A percentile compares a stretch with the other conserved stretches of the same genome.
Conservation (phyloP, 2,329 filamentous ascomycete genomes). For the Claviceps africana region DNA sequence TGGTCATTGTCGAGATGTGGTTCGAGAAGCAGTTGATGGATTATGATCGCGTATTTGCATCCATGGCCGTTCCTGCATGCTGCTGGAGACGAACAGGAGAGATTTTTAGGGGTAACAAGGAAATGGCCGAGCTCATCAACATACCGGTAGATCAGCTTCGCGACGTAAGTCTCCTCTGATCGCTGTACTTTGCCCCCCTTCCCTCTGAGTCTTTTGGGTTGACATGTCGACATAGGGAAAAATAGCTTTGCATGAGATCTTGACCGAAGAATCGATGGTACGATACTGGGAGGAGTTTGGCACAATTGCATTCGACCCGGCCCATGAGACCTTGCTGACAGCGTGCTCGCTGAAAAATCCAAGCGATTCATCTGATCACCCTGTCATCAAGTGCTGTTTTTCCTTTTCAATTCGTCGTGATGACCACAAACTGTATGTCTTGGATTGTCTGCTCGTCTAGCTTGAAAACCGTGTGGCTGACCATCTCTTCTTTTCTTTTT, state of each 20-base stretch:
- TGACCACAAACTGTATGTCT: constrained; percentile 85
- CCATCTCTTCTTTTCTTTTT: not conserved
- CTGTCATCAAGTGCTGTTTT: constrained; percentile 84
- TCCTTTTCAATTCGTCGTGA: constrained; percentile 94
- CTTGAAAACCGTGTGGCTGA: not conserved
- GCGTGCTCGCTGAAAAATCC: constrained; percentile 84
- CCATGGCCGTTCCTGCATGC: constrained; percentile 96
- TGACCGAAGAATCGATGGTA: constrained; percentile 87
- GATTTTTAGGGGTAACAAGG: constrained; percentile 93
- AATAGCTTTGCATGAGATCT: constrained; percentile 86
- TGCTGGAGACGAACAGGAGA: constrained; percentile 95
- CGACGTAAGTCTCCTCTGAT: constrained; percentile 49
- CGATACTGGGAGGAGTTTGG: constrained; percentile 99
- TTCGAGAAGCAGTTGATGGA: constrained; percentile 95
- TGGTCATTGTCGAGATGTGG: constrained; percentile 97
- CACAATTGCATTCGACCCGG: constrained; percentile 87
- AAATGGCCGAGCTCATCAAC: constrained; percentile 94
- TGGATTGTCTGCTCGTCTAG: not conserved
- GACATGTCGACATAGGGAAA: constrained; percentile 50
- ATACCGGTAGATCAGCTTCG: constrained; percentile 81
- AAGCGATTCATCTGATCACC: constrained; percentile 50
- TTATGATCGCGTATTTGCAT: constrained; percentile 95
- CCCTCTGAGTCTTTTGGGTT: not conserved
- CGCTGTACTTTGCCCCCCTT: not conserved
- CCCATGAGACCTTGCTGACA: constrained; percentile 88